These are phyloP conservation scores for Peterozyma xylosa DNA, from an alignment of 805 yeast genomes.

Conservation along the genomic window DNA sequence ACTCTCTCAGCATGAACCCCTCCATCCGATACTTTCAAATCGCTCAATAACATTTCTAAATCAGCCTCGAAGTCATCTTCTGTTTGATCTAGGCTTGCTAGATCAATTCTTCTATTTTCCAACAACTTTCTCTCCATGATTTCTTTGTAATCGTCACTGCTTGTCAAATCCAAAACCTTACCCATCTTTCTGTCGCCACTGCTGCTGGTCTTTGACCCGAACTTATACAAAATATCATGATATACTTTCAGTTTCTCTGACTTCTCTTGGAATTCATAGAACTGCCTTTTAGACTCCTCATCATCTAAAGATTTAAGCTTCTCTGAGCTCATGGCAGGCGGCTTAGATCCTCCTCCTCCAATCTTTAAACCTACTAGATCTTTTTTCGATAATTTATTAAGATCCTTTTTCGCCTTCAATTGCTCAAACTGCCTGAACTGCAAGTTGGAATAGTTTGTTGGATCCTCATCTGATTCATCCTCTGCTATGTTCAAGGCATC, in stretches of 20 bases:
- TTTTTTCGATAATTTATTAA: conserved; percentile 1
- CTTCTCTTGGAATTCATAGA: conserved; percentile 14
- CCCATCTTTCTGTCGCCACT: conserved; percentile 6
- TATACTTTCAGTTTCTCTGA: conserved; percentile 15
- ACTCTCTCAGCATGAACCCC: no score
- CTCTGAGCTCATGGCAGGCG: background rate
- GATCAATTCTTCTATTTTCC: background rate
- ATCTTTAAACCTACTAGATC: conserved; percentile 7
- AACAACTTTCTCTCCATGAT: conserved; percentile 7
- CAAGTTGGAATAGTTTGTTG: conserved; percentile 6
- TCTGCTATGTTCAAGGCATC: conserved; percentile 16
- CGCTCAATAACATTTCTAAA: conserved; percentile 15
- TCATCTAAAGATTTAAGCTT: conserved; percentile 1
- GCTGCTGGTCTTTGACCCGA: background rate
- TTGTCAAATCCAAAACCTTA: conserved; percentile 9
- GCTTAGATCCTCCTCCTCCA: conserved; percentile 2
- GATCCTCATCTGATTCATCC: conserved; percentile 9
- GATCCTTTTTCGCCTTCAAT: conserved; percentile 3
- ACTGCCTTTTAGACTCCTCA: conserved; percentile 15
- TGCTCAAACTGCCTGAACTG: conserved; percentile 8
- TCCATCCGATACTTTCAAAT: no score
- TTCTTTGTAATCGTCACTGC: conserved; percentile 12
- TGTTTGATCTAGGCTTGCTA: background rate
- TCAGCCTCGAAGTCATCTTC: conserved; percentile 13
- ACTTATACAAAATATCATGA: conserved; percentile 10